phyloP scores from a whole-genome alignment of 2,329 filamentous ascomycete species.

The Fonsecaea nubica region DNA sequence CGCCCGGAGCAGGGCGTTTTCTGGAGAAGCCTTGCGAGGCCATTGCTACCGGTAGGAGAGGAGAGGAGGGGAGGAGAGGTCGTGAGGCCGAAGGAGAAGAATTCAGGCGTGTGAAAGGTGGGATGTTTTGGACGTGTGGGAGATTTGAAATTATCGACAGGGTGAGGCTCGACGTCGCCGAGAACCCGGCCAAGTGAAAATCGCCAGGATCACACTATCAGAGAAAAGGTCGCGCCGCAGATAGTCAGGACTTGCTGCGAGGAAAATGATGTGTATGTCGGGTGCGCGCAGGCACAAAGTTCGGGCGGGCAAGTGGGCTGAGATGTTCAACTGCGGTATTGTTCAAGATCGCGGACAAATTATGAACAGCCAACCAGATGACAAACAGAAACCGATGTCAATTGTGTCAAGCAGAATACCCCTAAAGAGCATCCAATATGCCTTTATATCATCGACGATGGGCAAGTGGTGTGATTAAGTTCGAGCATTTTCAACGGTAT shows the following conservation, averaged over 20 bases:
- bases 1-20: slow-evolving; percentile 77
- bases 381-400: not conserved
- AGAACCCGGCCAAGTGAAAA: not conserved
- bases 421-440: not conserved
- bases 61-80: not conserved
- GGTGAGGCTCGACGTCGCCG: slow-evolving; percentile 1
- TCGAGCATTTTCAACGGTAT: slow-evolving; percentile 5
- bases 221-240: not conserved
- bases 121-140: not conserved
- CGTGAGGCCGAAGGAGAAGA: not conserved
- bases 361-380: slow-evolving; percentile 1
- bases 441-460: not conserved
- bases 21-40: slow-evolving; percentile 56
- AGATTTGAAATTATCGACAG: not conserved
- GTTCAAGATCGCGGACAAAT: not conserved
- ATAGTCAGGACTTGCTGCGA: not conserved
- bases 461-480: slow-evolving; percentile 2
- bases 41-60: slow-evolving; percentile 7
- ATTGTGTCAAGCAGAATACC: not conserved
- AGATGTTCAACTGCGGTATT: not conserved
- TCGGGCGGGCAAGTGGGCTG: not conserved
- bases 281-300: not conserved
- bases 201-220: not conserved
- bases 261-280: not conserved
- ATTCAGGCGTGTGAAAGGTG: not conserved